These are phyloP conservation scores for Schizochytrium sp. DNA, from an alignment of 108 stramenopile species.

Conservation along the genomic window DNA sequence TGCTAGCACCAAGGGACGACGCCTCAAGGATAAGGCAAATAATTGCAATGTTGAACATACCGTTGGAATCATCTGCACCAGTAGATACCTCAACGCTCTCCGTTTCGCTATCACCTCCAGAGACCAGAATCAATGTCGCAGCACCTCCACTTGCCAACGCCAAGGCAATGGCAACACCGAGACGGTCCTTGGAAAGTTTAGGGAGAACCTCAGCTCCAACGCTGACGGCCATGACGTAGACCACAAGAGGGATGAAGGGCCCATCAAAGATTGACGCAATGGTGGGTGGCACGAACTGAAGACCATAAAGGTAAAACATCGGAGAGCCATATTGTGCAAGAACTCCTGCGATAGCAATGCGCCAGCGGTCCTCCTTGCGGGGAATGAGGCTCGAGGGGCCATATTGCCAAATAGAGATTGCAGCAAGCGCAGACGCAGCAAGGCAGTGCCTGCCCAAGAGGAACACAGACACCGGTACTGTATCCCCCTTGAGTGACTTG, in stretches of 20 bases:
- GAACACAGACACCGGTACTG: conserved; percentile 22
- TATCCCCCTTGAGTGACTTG: conserved; percentile 29
- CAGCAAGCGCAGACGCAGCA: conserved; percentile 13
- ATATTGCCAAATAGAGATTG: neutral
- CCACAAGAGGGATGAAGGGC: conserved; percentile 40
- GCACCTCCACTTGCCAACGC: conserved; percentile 29
- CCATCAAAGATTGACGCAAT: conserved; percentile 51
- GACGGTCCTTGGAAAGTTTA: neutral
- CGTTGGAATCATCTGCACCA: neutral
- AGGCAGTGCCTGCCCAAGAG: conserved; percentile 29
- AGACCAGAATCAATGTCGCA: conserved; percentile 35
- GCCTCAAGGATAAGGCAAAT: conserved; percentile 12
- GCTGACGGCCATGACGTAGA: conserved; percentile 32
- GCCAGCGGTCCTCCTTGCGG: neutral
- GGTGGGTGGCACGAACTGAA: conserved; percentile 48
- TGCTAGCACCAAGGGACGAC: conserved; percentile 15
- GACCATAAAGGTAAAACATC: conserved; percentile 43
- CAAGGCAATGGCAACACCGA: neutral
- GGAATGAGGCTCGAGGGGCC: conserved; percentile 29
- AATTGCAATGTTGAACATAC: conserved; percentile 15
- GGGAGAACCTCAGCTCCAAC: conserved; percentile 52
- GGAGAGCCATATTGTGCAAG: conserved; percentile 57
- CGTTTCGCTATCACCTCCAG: neutral
- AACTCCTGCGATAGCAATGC: conserved; percentile 5
- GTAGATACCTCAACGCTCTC: neutral